A percentile compares a stretch with the other conserved stretches of the same genome.
These are phyloP conservation scores for Sesbania bispinosa DNA, from an alignment of 306 rosid genomes.

Conservation along the genomic window DNA sequence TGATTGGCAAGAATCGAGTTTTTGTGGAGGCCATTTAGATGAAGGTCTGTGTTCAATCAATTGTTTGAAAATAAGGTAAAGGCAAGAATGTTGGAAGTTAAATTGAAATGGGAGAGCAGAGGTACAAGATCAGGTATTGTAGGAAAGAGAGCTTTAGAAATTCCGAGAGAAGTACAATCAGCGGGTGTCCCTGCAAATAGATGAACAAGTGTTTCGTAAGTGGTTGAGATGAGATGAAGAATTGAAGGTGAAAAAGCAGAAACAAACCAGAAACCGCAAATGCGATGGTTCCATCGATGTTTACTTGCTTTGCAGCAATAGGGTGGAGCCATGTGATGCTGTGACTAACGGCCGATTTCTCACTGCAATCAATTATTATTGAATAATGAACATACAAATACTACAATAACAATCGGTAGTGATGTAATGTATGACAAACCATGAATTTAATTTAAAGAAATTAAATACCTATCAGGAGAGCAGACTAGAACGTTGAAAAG, in stretches of 20 bases:
- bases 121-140: constrained; percentile 66
- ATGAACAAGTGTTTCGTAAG: neutral
- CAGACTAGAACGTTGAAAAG: constrained; percentile 68
- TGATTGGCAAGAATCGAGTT: too few relatives aligned
- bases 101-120: neutral
- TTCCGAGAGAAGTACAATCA: constrained; percentile 83
- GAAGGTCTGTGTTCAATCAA: neutral
- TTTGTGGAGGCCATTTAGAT: too few relatives aligned
- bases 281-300: constrained; percentile 64
- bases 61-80: neutral
- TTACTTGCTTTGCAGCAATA: constrained; percentile 56
- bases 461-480: constrained; percentile 72
- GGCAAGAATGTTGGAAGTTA: too few relatives aligned
- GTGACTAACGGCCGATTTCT: constrained; percentile 81
- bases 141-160: constrained; percentile 74
- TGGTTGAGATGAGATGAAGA: too few relatives aligned
- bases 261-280: constrained; percentile 69
- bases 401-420: too few relatives aligned
- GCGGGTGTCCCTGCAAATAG: constrained; percentile 79
- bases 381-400: too few relatives aligned
- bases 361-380: constrained; percentile 63
- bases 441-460: neutral
- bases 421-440: neutral
- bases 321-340: constrained; percentile 74
- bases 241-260: too few relatives aligned